A percentile compares a stretch with the other conserved stretches of the same genome.
Conservation (phyloP, 345 rosid species). For the Eucalyptus globulus region DNA sequence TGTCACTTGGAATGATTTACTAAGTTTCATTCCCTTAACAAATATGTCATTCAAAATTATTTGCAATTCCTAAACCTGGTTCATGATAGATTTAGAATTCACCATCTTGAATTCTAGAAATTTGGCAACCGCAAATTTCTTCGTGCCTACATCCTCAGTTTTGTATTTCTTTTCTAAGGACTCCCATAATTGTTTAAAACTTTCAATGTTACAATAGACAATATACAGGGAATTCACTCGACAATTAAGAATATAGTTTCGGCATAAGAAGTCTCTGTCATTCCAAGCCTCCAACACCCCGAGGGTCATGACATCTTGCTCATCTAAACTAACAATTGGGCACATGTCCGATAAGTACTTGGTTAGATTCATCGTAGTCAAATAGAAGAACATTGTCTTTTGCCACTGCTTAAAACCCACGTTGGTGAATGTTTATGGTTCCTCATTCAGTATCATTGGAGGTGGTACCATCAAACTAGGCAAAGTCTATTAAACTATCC, state of each 20-base stretch:
- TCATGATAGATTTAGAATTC: background rate
- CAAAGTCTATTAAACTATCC: background rate
- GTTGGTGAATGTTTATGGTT: accelerated
- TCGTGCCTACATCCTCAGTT: background rate
- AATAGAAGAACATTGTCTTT: background rate
- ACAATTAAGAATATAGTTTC: background rate
- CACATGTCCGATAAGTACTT: background rate
- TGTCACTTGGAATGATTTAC: background rate
- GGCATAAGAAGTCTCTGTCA: background rate
- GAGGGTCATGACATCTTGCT: background rate
- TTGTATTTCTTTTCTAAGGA: background rate
- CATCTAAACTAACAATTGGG: background rate
- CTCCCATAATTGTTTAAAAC: background rate
- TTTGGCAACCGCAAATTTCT: background rate
- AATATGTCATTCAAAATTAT: background rate
- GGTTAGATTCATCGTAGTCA: background rate
- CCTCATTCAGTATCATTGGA: background rate
- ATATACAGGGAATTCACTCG: background rate
- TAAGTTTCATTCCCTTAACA: background rate
- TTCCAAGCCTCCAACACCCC: background rate
- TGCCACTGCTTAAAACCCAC: background rate
- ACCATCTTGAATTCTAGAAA: background rate
- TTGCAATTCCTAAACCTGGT: background rate
- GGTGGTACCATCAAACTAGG: background rate
- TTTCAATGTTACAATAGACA: background rate